Evolutionary conservation across 345 rosid genomes (phyloP).

Genomic region (Salix arbutifolia): DNA sequence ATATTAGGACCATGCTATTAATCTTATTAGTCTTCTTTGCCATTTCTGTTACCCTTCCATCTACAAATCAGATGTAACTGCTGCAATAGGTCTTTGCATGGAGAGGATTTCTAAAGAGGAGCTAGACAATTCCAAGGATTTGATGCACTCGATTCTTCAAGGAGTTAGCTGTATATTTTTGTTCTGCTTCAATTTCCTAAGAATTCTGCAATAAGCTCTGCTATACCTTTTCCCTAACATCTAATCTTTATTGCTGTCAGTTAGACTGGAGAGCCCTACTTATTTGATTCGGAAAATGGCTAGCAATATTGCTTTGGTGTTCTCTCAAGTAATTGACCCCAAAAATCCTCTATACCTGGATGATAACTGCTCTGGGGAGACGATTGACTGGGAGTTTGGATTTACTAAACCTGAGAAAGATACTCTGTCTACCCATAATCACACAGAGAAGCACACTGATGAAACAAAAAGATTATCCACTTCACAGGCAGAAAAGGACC

Average conservation of each 20-base stretch:
- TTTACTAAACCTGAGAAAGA: slow-evolving; percentile 36
- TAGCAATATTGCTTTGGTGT: slow-evolving; percentile 68
- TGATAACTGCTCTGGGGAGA: slow-evolving; percentile 59
- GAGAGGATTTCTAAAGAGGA: slow-evolving; percentile 85
- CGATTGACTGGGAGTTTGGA: slow-evolving; percentile 86
- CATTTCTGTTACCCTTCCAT: slow-evolving; percentile 38
- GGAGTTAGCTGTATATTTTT: slow-evolving; percentile 79
- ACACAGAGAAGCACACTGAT: slow-evolving; percentile 21
- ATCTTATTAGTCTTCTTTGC: slow-evolving; percentile 10
- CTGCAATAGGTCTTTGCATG: slow-evolving; percentile 85
- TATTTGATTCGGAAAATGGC: slow-evolving; percentile 83
- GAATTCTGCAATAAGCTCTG: slow-evolving; percentile 18
- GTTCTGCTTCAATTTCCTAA: slow-evolving; percentile 14
- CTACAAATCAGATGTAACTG: slow-evolving; percentile 58
- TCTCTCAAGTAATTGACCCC: slow-evolving; percentile 88
- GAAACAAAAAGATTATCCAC: slow-evolving; percentile 30
- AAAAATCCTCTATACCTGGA: slow-evolving; percentile 85
- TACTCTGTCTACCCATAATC: slow-evolving; percentile 23
- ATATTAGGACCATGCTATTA: neutral
- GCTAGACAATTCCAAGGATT: slow-evolving; percentile 63
- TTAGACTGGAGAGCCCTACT: slow-evolving; percentile 84
- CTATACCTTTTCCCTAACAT: slow-evolving; percentile 15
- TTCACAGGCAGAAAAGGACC: slow-evolving; percentile 31
- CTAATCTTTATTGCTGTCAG: slow-evolving; percentile 44
- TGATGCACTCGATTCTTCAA: slow-evolving; percentile 80